Evolutionary conservation across 1,139 yeast species (phyloP), one percentile per base, ranked within the genome.

Genomic region (Arxiozyma slooffiae): DNA sequence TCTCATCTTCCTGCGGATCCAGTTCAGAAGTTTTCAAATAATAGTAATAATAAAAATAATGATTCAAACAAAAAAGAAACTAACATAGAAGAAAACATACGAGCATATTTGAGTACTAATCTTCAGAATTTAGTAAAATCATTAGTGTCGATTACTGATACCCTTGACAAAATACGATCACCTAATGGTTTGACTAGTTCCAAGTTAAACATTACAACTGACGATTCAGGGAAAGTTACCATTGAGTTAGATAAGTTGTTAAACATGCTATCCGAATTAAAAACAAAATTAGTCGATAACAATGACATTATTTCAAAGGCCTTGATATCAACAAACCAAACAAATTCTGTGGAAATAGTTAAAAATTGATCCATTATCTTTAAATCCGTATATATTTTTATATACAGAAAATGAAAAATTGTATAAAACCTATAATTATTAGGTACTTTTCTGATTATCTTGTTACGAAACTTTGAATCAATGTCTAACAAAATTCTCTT

Each of bases 71-170:
- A 34, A 38, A 42, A 42, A 18, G 45, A 24, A 14, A 17, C 22
- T 18, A 24, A 17, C 11, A 8, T 16, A 6, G 41, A 16, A 30
- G 38, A 42, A 9, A 2, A 34, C n/a, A 18, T 17, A 14, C 23
- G 26, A 8, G 38, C 34, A 43, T 30, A 16, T 16, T 9, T 43
- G 34, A 43, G 36, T 4, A 11, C 20, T 16, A 50, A 44, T 38
- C 9, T 50, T 7, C 42, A 44, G 30, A 17, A 40, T 26, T 47
- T 50, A 38, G n/a, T 36, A 17, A 45, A 41, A 17, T 47, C 52
- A n/a, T 34, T 50, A 11, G 11, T 46, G 16, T 14, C 38, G n/a
- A 44, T 47, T 6, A 47, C 48, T 16, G 50, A 47, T 14, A 44
- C 45, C 14, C 38, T 50, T 18, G 41, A 47, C 6, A 43, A 41